Conservation (phyloP, 306 rosid species). For the Delonix regia region DNA sequence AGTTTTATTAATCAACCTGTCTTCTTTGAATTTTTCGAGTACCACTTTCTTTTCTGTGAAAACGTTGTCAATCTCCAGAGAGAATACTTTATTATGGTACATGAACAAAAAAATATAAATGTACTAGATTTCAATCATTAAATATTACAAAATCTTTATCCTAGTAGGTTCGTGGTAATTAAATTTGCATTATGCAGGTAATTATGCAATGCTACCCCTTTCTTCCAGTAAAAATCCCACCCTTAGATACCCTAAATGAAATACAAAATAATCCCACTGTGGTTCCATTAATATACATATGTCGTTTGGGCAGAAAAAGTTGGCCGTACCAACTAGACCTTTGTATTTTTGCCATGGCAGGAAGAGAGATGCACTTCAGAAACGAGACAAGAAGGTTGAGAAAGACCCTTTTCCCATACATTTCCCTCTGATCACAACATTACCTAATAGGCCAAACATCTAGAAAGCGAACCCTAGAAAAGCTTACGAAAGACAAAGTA, state of each 20-base stretch:
- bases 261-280: neutral
- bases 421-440: neutral
- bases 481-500: neutral
- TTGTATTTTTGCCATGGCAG: neutral
- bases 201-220: neutral
- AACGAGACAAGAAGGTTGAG: conserved; percentile 16
- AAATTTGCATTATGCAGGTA: neutral
- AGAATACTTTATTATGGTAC: no score
- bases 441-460: neutral
- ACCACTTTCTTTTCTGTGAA: no score
- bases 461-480: neutral
- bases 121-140: neutral
- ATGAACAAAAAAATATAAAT: no score
- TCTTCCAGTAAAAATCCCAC: neutral
- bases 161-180: no score
- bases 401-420: neutral
- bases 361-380: conserved; percentile 4
- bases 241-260: neutral
- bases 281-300: neutral
- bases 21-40: neutral
- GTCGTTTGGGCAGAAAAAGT: neutral
- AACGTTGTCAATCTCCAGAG: neutral
- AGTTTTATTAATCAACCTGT: neutral
- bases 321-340: neutral
- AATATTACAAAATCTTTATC: no score